Conservation (phyloP, 805 yeast species). For the Wickerhamiella azymoides region DNA sequence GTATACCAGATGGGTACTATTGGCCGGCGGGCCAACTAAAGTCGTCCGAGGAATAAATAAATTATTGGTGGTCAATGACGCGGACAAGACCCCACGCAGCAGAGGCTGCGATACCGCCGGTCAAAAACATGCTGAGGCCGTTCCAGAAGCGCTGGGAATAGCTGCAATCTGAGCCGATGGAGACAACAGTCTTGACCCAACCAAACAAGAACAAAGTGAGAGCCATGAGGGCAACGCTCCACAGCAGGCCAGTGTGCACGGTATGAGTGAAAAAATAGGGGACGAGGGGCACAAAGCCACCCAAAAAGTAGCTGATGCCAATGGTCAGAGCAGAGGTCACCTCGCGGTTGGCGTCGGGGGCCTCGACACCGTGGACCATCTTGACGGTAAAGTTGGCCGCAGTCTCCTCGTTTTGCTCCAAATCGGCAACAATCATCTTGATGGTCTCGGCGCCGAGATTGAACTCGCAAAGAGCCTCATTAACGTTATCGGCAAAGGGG, state of each 20-base stretch:
- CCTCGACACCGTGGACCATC: conserved; percentile 85
- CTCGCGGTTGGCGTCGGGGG: conserved; percentile 88
- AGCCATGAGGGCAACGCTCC: conserved; percentile 68
- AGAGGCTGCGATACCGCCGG: conserved; percentile 95
- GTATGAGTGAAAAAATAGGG: conserved; percentile 76
- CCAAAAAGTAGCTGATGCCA: conserved; percentile 76
- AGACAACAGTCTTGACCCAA: conserved; percentile 64
- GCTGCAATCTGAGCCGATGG: conserved; percentile 72
- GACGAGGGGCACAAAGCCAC: conserved; percentile 81
- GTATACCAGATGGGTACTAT: background rate
- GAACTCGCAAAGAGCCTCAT: conserved; percentile 65
- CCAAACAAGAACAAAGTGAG: conserved; percentile 82
- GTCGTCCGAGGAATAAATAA: background rate
- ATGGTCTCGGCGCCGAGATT: conserved; percentile 57
- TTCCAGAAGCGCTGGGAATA: conserved; percentile 35
- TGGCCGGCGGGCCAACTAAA: background rate
- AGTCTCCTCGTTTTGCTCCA: conserved; percentile 61
- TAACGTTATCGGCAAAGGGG: conserved; percentile 58
- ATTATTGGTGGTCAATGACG: conserved; percentile 41
- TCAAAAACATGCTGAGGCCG: conserved; percentile 84
- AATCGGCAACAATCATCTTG: conserved; percentile 56
- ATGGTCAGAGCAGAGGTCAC: conserved; percentile 78
- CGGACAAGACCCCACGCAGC: conserved; percentile 90
- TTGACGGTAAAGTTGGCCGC: conserved; percentile 79
- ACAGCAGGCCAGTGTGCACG: conserved; percentile 63